Conservation (phyloP, 345 rosid genomes). For the Boechera stricta region DNA sequence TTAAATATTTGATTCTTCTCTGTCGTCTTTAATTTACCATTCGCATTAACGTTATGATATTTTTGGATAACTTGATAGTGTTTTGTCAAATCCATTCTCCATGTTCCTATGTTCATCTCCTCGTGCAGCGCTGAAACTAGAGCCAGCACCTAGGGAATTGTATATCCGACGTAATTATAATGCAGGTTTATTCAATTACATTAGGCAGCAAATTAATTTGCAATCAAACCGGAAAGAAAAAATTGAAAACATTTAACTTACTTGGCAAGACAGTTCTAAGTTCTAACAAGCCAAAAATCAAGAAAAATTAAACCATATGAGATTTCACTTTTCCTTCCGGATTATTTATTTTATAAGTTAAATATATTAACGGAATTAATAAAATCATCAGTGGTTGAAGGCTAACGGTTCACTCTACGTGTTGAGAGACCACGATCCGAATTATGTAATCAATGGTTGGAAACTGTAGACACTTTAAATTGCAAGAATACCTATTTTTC, state of each 20-base stretch:
- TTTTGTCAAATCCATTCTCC: background rate
- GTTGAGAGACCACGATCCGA: no score
- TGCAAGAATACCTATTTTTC: no score
- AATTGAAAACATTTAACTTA: background rate
- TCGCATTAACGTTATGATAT: background rate
- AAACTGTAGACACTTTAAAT: no score
- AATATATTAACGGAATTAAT: no score
- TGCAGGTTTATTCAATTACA: background rate
- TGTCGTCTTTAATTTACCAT: slow-evolving; percentile 10
- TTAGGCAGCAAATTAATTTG: background rate
- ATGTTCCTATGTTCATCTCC: background rate
- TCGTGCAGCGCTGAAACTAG: background rate
- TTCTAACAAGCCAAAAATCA: no score
- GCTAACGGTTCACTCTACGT: no score
- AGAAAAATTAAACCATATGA: no score
- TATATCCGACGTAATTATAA: slow-evolving; percentile 1
- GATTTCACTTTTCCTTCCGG: no score
- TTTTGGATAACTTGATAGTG: slow-evolving; percentile 16
- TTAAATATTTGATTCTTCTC: slow-evolving; percentile 5
- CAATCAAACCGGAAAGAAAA: background rate
- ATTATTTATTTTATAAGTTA: no score
- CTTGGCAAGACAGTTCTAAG: background rate
- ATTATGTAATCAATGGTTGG: no score
- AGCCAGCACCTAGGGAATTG: background rate
- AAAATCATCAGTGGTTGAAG: no score